Conservation (phyloP, 495 filamentous ascomycete genomes). For the Neurospora sp. region DNA sequence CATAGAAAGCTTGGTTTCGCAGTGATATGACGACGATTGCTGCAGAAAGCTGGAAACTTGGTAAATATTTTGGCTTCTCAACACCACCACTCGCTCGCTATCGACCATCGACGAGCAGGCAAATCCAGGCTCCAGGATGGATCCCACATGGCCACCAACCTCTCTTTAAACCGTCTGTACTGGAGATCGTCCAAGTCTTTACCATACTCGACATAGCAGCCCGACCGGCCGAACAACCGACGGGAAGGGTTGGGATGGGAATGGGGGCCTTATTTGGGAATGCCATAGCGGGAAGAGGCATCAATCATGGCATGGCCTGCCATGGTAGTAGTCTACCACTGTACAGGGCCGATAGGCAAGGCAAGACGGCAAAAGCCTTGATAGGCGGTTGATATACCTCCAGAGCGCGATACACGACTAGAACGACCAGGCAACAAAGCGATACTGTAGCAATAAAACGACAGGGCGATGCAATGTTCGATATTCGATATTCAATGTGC, state of each 20-base stretch:
- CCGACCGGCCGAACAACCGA: neutral
- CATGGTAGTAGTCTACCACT: neutral
- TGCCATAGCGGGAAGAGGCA: neutral
- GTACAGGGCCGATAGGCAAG: neutral
- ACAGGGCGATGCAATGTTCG: neutral
- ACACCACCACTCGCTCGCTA: neutral
- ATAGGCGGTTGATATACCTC: neutral
- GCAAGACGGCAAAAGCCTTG: neutral
- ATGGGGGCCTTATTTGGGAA: neutral
- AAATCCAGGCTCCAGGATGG: neutral
- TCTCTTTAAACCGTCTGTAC: neutral
- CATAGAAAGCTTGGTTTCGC: conserved; percentile 5
- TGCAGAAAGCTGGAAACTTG: conserved; percentile 1
- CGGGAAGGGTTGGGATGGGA: neutral
- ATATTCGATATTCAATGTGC: neutral
- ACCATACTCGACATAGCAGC: neutral
- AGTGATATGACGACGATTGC: neutral
- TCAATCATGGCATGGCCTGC: neutral
- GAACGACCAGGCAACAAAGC: neutral
- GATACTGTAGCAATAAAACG: neutral
- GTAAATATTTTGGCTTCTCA: neutral
- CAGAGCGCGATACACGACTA: neutral
- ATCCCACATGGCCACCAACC: neutral
- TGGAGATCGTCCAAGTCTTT: neutral
- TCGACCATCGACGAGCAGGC: neutral